Base-by-base conservation (phyloP, 441 rosid genomes). In the Euphorbia corollata region DNA sequence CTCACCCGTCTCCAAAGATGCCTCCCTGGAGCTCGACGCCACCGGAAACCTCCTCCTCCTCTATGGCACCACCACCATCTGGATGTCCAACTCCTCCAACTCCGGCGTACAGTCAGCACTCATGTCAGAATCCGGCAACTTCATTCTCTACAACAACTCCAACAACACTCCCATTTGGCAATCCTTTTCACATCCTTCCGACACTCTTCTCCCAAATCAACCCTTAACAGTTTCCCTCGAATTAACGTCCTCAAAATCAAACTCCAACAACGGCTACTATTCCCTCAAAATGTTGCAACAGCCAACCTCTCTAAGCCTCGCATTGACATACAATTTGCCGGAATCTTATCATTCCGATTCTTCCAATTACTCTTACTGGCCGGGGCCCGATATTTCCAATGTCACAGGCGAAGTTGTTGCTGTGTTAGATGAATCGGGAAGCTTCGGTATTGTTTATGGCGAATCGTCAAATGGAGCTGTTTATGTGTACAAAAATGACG, bases 161-260 rank as follows among this genome's bases (percentile, higher is more conserved):
- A 74, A 80, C 67, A 79, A 34, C 36, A 27, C 32, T 27, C 61
- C 78, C 45, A 80, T 74, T 2, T 92, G 98, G 98, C 86, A 92
- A 67, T 87, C 91, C 74, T 92, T 92, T 72, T 65, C 73, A 1
- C 85, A 90, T 69, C 98, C 98, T 8, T 82, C 97, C 0, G 96
- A 92, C 63, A 90, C 91, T 23, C 86, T 92, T 59, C 88, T 90
- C 20, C 97, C 98, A 8, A 86, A 86, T 77, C 98, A 92, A 73
- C 92, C 86, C 59, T 79, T 92, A 56, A 77, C 86, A 6, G 98
- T 73, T 61, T 81, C 94, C 23, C 75, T 84, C 19, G 90, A 92
- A 51, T 71, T 92, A 57, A 85, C 92, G n/a, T 85, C 92, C 4
- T 73, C 80, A 15, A 78, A 69, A 11, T 80, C 87, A 13, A 75